Evolutionary conservation across 106 monocot species (phyloP).

Genomic region (Phalaenopsis equestris): DNA sequence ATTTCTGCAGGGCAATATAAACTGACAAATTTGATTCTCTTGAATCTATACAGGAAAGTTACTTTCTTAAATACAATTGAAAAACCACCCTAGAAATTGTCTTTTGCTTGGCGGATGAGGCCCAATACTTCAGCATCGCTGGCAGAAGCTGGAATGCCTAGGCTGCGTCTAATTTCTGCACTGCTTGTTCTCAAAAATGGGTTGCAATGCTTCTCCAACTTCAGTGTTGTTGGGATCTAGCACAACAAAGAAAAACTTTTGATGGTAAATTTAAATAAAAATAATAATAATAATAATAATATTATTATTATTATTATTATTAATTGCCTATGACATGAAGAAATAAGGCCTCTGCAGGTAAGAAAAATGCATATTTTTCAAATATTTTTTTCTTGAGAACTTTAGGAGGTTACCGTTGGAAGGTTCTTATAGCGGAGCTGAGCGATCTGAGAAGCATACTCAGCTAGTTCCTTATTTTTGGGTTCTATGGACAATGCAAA

Average conservation of each 20-base stretch:
- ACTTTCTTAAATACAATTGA: neutral
- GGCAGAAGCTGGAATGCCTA: constrained; percentile 59
- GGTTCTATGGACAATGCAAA: constrained; percentile 91
- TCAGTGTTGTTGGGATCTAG: constrained; percentile 87
- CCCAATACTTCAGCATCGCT: constrained; percentile 61
- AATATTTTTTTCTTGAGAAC: neutral
- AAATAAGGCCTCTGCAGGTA: neutral
- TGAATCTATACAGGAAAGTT: neutral
- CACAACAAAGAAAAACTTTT: neutral
- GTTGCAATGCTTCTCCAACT: constrained; percentile 75
- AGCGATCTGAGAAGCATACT: constrained; percentile 59
- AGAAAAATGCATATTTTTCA: neutral
- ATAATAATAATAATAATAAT: neutral
- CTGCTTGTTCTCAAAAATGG: constrained; percentile 81
- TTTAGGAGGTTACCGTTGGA: constrained; percentile 52
- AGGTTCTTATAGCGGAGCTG: constrained; percentile 60
- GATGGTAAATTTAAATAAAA: neutral
- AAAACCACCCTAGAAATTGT: constrained; percentile 37
- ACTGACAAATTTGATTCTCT: constrained; percentile 3
- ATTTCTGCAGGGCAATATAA: neutral
- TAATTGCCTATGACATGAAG: too few species aligned
- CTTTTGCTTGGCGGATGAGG: constrained; percentile 71
- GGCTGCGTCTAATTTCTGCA: constrained; percentile 48
- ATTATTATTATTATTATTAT: too few species aligned
- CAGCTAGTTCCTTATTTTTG: constrained; percentile 52